A percentile compares a stretch with the other conserved stretches of the same genome.
phyloP scores from a whole-genome alignment of 306 rosid species.

The Rosa chinensis region DNA sequence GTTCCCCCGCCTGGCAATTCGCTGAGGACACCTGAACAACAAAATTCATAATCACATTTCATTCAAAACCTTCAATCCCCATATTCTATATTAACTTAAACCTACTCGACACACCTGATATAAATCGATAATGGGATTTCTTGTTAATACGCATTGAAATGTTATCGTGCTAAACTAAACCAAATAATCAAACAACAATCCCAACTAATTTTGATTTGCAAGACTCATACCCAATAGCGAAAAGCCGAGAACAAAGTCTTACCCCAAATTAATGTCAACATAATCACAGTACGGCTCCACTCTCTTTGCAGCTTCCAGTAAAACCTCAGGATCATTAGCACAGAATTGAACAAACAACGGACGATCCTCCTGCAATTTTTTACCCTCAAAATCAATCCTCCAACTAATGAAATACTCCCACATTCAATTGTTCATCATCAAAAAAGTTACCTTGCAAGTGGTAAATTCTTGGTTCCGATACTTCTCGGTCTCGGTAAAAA shows the following conservation, averaged over 20 bases:
- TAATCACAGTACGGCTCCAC: conserved; percentile 86
- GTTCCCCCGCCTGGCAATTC: conserved; percentile 82
- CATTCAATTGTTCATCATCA: background rate
- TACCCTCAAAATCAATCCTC: background rate
- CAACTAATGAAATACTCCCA: background rate
- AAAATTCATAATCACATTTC: background rate
- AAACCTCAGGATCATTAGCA: conserved; percentile 78
- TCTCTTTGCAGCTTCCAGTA: conserved; percentile 76
- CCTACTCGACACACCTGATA: background rate
- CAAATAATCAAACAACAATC: background rate
- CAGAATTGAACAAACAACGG: conserved; percentile 95
- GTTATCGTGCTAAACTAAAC: background rate
- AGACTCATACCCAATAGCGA: background rate
- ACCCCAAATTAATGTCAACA: conserved; percentile 97
- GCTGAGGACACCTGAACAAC: conserved; percentile 84
- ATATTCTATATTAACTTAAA: background rate
- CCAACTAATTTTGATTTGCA: too few species aligned
- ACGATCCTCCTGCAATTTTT: conserved; percentile 60
- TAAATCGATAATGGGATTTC: background rate
- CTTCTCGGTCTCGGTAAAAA: conserved; percentile 70
- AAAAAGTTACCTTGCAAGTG: conserved; percentile 59
- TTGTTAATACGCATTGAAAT: background rate
- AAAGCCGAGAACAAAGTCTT: conserved; percentile 12
- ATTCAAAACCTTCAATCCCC: background rate
- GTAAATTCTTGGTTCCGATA: conserved; percentile 82